phyloP scores from a whole-genome alignment of 192 early-diverging fungal species.

The Podila verticillata region DNA sequence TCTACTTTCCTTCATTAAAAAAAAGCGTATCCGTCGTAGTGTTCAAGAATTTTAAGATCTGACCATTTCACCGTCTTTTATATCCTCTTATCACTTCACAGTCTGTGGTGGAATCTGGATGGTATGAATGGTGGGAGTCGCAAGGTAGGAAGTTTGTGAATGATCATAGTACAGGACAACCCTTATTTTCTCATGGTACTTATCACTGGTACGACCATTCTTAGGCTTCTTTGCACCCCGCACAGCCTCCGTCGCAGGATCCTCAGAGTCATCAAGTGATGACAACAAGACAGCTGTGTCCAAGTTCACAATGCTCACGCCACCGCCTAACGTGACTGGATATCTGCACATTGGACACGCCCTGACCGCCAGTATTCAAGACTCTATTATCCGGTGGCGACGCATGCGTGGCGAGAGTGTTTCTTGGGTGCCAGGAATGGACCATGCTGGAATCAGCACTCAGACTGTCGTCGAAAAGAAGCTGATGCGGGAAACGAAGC shows the following conservation, averaged over 20 bases:
- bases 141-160: constrained; percentile 58
- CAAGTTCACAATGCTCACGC: constrained; percentile 88
- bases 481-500: constrained; percentile 72
- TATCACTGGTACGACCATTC: neutral
- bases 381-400: constrained; percentile 78
- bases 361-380: constrained; percentile 90
- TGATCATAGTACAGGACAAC: too few relatives aligned
- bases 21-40: too few relatives aligned
- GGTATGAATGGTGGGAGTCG: constrained; percentile 98
- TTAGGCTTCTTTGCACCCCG: constrained; percentile 44
- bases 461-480: constrained; percentile 96
- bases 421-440: constrained; percentile 94
- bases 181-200: neutral
- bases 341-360: constrained; percentile 95
- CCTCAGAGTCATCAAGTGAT: constrained; percentile 57
- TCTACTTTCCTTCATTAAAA: neutral
- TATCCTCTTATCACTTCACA: neutral
- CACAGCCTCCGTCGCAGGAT: constrained; percentile 19
- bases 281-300: constrained; percentile 35
- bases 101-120: constrained; percentile 82
- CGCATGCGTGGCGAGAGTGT: constrained; percentile 93
- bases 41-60: neutral
- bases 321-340: constrained; percentile 97
- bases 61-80: neutral
- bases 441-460: constrained; percentile 97